Evolutionary conservation across 1,284 basidiomycete genomes (phyloP), one percentile per base, ranked within the genome.

Genomic region (Ganoderma boninense): DNA sequence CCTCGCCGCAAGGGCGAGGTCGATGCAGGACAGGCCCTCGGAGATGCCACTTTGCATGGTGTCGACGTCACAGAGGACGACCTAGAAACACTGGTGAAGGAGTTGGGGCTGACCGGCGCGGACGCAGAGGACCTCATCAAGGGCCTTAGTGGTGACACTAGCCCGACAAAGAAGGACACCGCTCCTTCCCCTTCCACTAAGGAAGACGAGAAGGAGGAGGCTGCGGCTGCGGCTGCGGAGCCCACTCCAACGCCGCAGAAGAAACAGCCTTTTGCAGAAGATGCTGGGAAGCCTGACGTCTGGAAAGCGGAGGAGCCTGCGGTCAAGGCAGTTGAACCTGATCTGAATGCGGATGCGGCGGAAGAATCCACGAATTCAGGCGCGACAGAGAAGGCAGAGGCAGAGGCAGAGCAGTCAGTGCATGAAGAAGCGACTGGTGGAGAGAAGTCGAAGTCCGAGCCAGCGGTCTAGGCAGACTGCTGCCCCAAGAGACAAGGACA

Each of bases 41-140:
- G 84, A 43, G 93, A 91, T 18, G 90, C 85, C 74, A 91, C 92
- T n/a, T 78, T 95, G 65, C 87, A 92, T 75, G 93, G 93, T 6
- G 87, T 95, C 18, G 88, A 88, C 71, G 90, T 92, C n/a, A 92
- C 92, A 4, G 87, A 91, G 69, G 90, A 92, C 35, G 93, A 95
- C 69, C 82, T 95, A 72, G 80, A 81, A 64, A 86, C 89, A 69
- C 82, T 95, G 42, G 87, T 95, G 6, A 87, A 87, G 62, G 92
- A 94, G 74, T 82, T 95, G 23, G 93, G 93, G 5, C 82, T 95
- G 49, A 89, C 87, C 52, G 92, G 87, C 10, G 90, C 92, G 54
- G 92, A 92, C 40, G 92, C 93, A 13, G 87, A 84, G 2, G 90
- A 92, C 70, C 79, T 94, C 69, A 88, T 91, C 23, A 90, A 87